These are phyloP conservation scores for Cordyceps cateniannulata DNA, from an alignment of 2,329 filamentous ascomycete species.

Conservation along the genomic window DNA sequence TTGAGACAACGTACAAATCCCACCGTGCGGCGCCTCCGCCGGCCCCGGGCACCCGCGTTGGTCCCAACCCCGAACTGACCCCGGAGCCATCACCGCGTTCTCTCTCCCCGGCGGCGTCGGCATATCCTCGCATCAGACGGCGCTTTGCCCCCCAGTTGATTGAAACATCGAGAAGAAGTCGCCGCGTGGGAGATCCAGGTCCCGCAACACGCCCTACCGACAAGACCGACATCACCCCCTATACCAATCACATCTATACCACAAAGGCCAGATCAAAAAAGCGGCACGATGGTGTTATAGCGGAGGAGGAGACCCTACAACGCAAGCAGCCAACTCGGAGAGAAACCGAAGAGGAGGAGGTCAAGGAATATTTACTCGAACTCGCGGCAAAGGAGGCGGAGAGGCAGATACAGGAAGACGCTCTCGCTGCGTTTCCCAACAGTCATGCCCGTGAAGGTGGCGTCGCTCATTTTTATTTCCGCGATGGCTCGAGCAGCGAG, in stretches of 20 bases:
- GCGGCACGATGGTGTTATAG: conserved; percentile 25
- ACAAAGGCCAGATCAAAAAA: conserved; percentile 34
- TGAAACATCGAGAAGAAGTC: conserved; percentile 68
- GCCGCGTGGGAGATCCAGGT: conserved; percentile 57
- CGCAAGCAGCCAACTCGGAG: conserved; percentile 42
- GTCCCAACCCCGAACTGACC: conserved; percentile 52
- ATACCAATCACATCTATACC: conserved; percentile 56
- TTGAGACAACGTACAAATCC: conserved; percentile 64
- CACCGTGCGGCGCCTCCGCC: conserved; percentile 31
- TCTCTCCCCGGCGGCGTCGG: conserved; percentile 27
- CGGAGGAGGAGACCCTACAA: conserved; percentile 17
- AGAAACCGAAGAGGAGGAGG: conserved; percentile 68
- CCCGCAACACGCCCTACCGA: conserved; percentile 58
- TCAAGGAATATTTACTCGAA: conserved; percentile 70
- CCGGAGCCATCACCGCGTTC: conserved; percentile 47
- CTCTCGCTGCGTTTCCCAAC: conserved; percentile 69
- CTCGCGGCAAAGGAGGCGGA: conserved; percentile 75
- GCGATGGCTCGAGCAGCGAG: conserved; percentile 56
- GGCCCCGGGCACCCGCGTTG: conserved; percentile 21
- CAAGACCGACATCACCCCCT: conserved; percentile 66
- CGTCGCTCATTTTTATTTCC: conserved; percentile 64
- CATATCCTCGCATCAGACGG: conserved; percentile 16
- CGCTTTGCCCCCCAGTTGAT: conserved; percentile 74
- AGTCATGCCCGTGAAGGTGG: conserved; percentile 63
- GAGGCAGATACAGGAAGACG: conserved; percentile 70